phyloP scores from a whole-genome alignment of 208 protist genomes.

The Leishmania mexicana region DNA sequence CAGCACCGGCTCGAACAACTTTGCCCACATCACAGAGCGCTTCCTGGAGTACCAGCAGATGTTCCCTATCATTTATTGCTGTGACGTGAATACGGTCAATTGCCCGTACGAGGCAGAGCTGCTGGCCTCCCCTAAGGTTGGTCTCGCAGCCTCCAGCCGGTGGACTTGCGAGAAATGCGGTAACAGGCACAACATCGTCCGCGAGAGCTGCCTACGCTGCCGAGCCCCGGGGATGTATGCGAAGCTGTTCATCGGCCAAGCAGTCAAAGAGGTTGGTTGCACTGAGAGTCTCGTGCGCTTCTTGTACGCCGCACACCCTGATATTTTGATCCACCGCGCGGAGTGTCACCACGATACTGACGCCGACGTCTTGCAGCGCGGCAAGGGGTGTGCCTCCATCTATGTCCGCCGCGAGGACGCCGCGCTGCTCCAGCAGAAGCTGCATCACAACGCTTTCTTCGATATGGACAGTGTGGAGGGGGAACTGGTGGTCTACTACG shows the following conservation, averaged over 20 bases:
- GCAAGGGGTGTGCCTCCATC: conserved; percentile 63
- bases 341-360: conserved; percentile 43
- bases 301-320: conserved; percentile 59
- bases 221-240: conserved; percentile 34
- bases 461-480: conserved; percentile 41
- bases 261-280: conserved; percentile 55
- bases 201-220: conserved; percentile 68
- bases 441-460: conserved; percentile 75
- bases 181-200: conserved; percentile 51
- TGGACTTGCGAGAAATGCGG: conserved; percentile 65
- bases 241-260: conserved; percentile 70
- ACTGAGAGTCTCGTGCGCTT: conserved; percentile 44
- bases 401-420: conserved; percentile 54
- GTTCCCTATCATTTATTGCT: conserved; percentile 66
- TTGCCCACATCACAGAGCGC: conserved; percentile 59
- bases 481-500: conserved; percentile 55
- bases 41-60: conserved; percentile 59
- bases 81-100: conserved; percentile 31
- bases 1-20: conserved; percentile 59
- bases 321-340: conserved; percentile 52
- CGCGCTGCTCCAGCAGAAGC: conserved; percentile 34
- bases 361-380: conserved; percentile 17
- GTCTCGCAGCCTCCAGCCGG: conserved; percentile 48
- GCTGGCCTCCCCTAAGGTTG: conserved; percentile 32
- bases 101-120: conserved; percentile 39